A percentile compares a stretch with the other conserved stretches of the same genome.
phyloP scores from a whole-genome alignment of 163 green algal species.

The Coccomyxa subellipsoidea region DNA sequence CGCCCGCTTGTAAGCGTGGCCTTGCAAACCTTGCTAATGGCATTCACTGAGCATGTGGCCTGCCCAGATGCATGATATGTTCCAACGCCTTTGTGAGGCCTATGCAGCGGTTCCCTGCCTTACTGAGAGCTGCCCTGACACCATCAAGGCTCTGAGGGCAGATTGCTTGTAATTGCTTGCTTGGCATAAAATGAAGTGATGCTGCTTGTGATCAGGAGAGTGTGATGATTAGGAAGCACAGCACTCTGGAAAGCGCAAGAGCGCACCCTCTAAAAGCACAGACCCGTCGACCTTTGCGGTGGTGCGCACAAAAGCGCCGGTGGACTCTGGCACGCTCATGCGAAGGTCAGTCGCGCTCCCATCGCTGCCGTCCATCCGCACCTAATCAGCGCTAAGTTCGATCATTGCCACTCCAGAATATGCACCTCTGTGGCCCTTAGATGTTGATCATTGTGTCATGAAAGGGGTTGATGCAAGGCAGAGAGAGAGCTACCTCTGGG shows the following conservation, averaged over 20 bases:
- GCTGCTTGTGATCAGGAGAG: no score
- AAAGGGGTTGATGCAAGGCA: not conserved
- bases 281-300: constrained; percentile 24
- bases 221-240: no score
- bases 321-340: constrained; percentile 11
- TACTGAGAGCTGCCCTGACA: no score
- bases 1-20: not conserved
- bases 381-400: constrained; percentile 18
- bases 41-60: no score
- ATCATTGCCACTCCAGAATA: not conserved
- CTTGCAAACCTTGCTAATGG: not conserved
- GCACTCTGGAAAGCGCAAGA: not conserved
- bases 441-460: not conserved
- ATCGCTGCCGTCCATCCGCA: constrained; percentile 39
- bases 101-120: no score
- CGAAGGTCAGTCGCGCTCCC: constrained; percentile 32
- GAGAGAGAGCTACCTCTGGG: constrained; percentile 21
- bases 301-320: constrained; percentile 25
- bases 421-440: no score
- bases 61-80: no score
- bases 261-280: constrained; percentile 20
- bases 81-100: no score
- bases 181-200: no score
- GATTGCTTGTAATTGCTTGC: no score
- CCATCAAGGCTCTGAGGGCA: no score